Conservation (phyloP, 352 stramenopile genomes). For the Globisporangium abappressorium region DNA sequence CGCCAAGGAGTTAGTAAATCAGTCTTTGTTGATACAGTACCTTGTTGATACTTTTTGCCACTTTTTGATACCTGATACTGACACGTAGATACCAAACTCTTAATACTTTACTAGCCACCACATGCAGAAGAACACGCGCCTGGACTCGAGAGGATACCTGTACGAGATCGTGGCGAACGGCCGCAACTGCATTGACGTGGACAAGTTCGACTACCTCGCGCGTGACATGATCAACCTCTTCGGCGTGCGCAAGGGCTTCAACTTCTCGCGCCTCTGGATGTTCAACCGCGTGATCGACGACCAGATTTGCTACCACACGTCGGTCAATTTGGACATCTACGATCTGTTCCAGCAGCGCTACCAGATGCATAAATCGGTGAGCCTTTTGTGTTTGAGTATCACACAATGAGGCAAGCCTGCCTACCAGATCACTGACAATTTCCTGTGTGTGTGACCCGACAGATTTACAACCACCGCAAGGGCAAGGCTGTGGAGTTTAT, state of each 20-base stretch:
- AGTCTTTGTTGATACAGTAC: background rate
- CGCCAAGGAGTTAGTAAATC: slow-evolving; percentile 53
- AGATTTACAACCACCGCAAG: slow-evolving; percentile 90
- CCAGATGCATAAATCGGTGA: slow-evolving; percentile 62
- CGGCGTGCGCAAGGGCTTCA: slow-evolving; percentile 71
- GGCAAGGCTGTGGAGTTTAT: slow-evolving; percentile 89
- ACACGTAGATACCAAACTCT: background rate
- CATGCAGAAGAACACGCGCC: slow-evolving; percentile 27
- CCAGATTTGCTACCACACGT: slow-evolving; percentile 89
- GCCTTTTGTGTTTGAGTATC: background rate
- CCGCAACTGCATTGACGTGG: slow-evolving; percentile 89
- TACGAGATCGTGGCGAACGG: slow-evolving; percentile 92
- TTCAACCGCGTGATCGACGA: slow-evolving; percentile 85
- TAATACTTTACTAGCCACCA: slow-evolving; percentile 31
- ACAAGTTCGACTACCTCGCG: slow-evolving; percentile 92
- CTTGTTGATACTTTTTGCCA: background rate
- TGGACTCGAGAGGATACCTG: slow-evolving; percentile 68
- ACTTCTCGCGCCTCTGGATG: slow-evolving; percentile 74
- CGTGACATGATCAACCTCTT: slow-evolving; percentile 87
- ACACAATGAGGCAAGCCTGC: background rate
- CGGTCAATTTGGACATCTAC: slow-evolving; percentile 85
- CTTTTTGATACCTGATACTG: slow-evolving; percentile 1
- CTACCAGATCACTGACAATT: background rate
- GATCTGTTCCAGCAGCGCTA: slow-evolving; percentile 89
- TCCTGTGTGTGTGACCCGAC: background rate